A percentile compares a stretch with the other conserved stretches of the same genome.
Evolutionary conservation across 1,284 basidiomycete species (phyloP).

Genomic region (Rhizoctonia solani): DNA sequence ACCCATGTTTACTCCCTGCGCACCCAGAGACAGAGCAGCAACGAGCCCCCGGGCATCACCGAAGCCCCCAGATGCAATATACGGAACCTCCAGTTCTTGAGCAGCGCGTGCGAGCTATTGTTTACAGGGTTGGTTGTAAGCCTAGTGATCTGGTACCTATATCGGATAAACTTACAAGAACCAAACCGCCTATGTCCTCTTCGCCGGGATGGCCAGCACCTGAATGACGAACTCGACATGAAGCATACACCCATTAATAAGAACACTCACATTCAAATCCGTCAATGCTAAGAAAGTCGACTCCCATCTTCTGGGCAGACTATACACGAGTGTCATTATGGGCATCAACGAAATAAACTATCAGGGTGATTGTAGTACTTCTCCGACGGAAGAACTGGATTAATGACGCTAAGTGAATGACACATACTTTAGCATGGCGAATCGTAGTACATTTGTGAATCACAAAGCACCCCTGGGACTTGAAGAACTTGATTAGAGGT

Average conservation of each 20-base stretch:
- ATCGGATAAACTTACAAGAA: slow-evolving; percentile 60
- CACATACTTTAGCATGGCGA: slow-evolving; percentile 74
- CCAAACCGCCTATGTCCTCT: slow-evolving; percentile 90
- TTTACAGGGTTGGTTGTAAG: not conserved
- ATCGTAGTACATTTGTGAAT: slow-evolving; percentile 93
- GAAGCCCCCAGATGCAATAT: slow-evolving; percentile 87
- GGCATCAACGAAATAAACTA: not conserved
- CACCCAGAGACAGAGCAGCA: slow-evolving; percentile 81
- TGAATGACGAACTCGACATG: slow-evolving; percentile 43
- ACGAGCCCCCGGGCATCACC: slow-evolving; percentile 83
- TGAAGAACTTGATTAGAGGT: slow-evolving; percentile 79
- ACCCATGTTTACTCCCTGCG: slow-evolving; percentile 52
- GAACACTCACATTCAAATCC: slow-evolving; percentile 77
- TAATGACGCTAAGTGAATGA: not conserved
- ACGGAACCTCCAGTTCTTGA: slow-evolving; percentile 82
- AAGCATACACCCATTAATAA: not conserved
- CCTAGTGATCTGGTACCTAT: not conserved
- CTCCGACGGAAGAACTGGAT: too few relatives aligned
- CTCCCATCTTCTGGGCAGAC: slow-evolving; percentile 76
- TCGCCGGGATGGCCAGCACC: slow-evolving; percentile 94
- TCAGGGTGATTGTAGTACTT: not conserved
- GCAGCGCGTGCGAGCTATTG: slow-evolving; percentile 81
- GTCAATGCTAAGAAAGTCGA: slow-evolving; percentile 85
- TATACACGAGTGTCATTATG: not conserved
- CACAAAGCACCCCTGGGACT: slow-evolving; percentile 72